Evolutionary conservation across 73 alveolate species (phyloP).

Genomic region (Symbiodinium natans): DNA sequence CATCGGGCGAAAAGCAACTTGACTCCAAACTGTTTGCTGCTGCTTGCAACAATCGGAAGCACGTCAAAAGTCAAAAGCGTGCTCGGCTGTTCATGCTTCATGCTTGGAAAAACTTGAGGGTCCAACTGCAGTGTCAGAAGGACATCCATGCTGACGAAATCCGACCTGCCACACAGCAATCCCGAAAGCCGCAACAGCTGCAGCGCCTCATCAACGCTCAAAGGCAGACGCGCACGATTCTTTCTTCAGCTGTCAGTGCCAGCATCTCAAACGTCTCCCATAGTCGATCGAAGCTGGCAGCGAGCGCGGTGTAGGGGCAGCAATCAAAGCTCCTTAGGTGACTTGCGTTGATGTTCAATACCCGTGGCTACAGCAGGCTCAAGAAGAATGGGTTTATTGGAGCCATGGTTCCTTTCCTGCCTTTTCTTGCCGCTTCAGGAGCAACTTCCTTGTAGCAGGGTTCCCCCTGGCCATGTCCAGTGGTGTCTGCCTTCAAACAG

Average conservation of each 20-base stretch:
- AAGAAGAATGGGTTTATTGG: no score
- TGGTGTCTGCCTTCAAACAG: slow-evolving; percentile 21
- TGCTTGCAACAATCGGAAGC: no score
- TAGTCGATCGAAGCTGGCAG: not conserved
- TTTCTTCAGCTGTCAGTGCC: not conserved
- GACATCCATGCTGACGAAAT: slow-evolving; percentile 49
- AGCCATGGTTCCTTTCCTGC: not conserved
- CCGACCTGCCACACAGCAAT: not conserved
- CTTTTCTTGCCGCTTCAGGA: slow-evolving; percentile 22
- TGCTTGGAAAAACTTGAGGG: no score
- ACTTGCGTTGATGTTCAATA: no score
- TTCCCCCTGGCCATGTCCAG: slow-evolving; percentile 31
- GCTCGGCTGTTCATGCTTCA: no score
- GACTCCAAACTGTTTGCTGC: no score
- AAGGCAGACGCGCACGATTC: not conserved
- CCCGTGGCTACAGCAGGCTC: no score
- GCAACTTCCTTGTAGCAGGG: slow-evolving; percentile 67
- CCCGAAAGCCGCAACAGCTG: not conserved
- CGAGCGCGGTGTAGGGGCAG: not conserved
- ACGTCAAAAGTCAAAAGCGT: no score
- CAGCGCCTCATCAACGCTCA: not conserved
- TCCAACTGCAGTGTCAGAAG: slow-evolving; percentile 55
- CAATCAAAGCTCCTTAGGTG: slow-evolving; percentile 5
- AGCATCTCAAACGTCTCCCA: no score
- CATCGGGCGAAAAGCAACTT: no score